Percentiles rank a stretch among this genome's conserved stretches.
Conservation (phyloP, 73 alveolate genomes). For the Blepharisma japonicum region DNA sequence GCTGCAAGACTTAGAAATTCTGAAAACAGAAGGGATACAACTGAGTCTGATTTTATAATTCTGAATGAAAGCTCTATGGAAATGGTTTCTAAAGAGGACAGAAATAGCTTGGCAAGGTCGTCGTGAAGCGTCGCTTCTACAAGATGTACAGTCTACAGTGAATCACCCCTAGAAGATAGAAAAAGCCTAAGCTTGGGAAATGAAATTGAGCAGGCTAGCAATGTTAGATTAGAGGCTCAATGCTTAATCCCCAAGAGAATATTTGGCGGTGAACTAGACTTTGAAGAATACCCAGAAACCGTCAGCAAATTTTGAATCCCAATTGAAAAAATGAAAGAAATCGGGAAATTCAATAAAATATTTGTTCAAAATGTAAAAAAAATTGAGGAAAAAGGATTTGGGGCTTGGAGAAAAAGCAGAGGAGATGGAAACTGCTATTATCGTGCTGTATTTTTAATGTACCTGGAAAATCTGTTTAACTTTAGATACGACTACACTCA, state of each 20-base stretch:
- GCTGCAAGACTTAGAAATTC: no score
- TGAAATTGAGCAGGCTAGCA: no score
- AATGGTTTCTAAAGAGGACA: no score
- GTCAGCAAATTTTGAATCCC: background rate
- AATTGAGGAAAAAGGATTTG: background rate
- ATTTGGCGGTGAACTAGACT: background rate
- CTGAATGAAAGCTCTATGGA: no score
- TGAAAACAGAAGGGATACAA: no score
- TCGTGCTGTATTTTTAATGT: background rate
- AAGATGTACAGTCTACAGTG: no score
- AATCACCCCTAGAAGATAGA: no score
- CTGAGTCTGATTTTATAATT: no score
- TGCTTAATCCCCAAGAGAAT: background rate
- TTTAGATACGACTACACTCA: background rate
- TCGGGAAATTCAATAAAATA: background rate
- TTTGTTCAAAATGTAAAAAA: background rate
- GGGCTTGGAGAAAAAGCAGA: conserved; percentile 13
- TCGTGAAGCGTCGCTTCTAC: no score
- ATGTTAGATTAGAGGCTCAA: no score
- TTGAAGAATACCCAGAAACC: conserved; percentile 22
- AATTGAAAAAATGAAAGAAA: background rate
- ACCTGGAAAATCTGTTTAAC: conserved; percentile 1
- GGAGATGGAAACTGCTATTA: conserved; percentile 28
- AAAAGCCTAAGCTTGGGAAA: no score
- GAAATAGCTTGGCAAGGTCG: no score